These are phyloP conservation scores for Boletus fagicola DNA, from an alignment of 768 basidiomycete species.

Conservation along the genomic window DNA sequence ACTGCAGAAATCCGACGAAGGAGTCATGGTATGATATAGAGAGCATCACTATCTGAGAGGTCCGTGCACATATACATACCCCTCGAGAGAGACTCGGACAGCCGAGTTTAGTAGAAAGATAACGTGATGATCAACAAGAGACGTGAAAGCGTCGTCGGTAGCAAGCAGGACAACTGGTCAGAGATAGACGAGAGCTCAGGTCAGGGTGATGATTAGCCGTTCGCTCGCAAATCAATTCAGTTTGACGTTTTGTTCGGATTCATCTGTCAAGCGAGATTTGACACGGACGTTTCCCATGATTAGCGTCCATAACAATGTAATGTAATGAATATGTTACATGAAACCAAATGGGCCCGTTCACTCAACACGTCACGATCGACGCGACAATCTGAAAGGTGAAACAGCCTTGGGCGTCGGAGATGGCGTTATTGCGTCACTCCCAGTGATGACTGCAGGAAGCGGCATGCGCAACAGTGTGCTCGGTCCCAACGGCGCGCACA, in stretches of 20 bases:
- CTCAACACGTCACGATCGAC: slow-evolving; percentile 8
- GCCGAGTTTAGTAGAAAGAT: too few relatives aligned
- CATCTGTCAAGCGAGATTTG: too few relatives aligned
- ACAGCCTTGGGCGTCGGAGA: slow-evolving; percentile 35
- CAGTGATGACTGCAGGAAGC: slow-evolving; percentile 41
- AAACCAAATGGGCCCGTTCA: background rate
- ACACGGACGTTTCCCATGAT: background rate
- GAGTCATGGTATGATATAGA: background rate
- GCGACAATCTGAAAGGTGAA: slow-evolving; percentile 10
- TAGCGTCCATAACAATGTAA: background rate
- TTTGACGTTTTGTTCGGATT: too few relatives aligned
- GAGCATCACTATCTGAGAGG: too few relatives aligned
- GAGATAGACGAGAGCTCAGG: too few relatives aligned
- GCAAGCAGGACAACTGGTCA: too few relatives aligned
- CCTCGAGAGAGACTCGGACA: too few relatives aligned
- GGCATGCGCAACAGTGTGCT: slow-evolving; percentile 37
- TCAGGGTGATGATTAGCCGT: too few relatives aligned
- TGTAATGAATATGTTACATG: background rate
- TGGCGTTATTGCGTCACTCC: slow-evolving; percentile 47
- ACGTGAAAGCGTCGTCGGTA: too few relatives aligned
- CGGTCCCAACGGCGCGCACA: slow-evolving; percentile 42
- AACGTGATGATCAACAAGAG: too few relatives aligned
- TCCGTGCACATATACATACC: too few relatives aligned
- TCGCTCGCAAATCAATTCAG: too few relatives aligned
- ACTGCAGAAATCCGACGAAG: slow-evolving; percentile 51